A percentile compares a stretch with the other conserved stretches of the same genome.
These are phyloP conservation scores for Paramyrothecium roridum DNA, from an alignment of 2,329 filamentous ascomycete species.

Conservation along the genomic window DNA sequence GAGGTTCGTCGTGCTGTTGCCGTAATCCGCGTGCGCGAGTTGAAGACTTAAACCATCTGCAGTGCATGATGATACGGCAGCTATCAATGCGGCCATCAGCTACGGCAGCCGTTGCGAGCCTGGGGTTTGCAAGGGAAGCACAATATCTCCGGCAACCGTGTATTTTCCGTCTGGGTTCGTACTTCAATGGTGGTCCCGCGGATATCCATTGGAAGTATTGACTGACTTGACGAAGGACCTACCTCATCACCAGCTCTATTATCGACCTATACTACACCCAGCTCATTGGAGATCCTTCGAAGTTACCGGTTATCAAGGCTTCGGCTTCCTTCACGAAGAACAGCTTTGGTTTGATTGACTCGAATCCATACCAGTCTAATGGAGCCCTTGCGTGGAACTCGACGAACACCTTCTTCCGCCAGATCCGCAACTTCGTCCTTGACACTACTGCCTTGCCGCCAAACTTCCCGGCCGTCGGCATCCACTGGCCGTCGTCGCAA, in stretches of 20 bases:
- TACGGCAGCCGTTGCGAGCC: conserved; percentile 17
- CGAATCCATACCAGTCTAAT: conserved; percentile 38
- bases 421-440: conserved; percentile 55
- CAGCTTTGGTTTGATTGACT: conserved; percentile 44
- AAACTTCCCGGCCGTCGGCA: conserved; percentile 43
- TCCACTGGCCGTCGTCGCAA: conserved; percentile 69
- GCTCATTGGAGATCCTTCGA: conserved; percentile 66
- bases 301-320: conserved; percentile 54
- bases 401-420: conserved; percentile 59
- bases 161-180: conserved; percentile 34
- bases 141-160: conserved; percentile 31
- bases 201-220: background rate
- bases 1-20: conserved; percentile 11
- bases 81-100: conserved; percentile 23
- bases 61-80: conserved; percentile 21
- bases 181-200: background rate
- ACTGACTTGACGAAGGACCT: conserved; percentile 43
- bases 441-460: conserved; percentile 50
- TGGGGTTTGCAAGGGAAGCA: conserved; percentile 23
- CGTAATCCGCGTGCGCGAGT: background rate
- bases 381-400: conserved; percentile 43
- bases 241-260: conserved; percentile 67
- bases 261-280: conserved; percentile 78
- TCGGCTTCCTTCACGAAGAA: conserved; percentile 39
- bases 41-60: conserved; percentile 1